These are phyloP conservation scores for Plasmodium fragile DNA, from an alignment of 169 alveolate genomes.

Conservation along the genomic window DNA sequence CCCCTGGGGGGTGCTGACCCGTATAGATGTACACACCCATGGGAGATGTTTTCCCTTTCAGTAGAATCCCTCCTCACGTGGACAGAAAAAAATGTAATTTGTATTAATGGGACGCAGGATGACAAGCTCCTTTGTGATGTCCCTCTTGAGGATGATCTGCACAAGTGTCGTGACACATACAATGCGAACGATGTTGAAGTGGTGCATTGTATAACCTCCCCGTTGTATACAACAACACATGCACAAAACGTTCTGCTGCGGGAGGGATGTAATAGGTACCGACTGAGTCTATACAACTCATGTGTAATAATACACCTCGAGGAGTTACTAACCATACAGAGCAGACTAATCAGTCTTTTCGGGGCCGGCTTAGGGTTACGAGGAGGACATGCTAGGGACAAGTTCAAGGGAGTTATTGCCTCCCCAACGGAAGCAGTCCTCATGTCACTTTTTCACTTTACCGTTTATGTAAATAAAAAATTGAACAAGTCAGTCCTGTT, in stretches of 20 bases:
- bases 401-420: neutral
- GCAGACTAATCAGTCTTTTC: neutral
- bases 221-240: neutral
- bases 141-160: neutral
- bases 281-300: neutral
- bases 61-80: slow-evolving; percentile 14
- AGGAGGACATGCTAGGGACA: neutral
- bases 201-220: neutral
- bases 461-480: neutral
- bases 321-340: neutral
- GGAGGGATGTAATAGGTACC: neutral
- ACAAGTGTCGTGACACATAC: neutral
- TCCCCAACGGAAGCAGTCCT: neutral
- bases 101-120: neutral
- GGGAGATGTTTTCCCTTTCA: neutral
- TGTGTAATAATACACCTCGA: neutral
- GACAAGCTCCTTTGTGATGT: neutral
- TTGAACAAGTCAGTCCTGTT: neutral
- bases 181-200: neutral
- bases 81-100: slow-evolving; percentile 43
- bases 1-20: neutral
- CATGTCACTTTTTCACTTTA: neutral
- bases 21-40: neutral
- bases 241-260: neutral
- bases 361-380: neutral